Conservation (phyloP, 768 basidiomycete genomes). For the Mrakia frigida region DNA sequence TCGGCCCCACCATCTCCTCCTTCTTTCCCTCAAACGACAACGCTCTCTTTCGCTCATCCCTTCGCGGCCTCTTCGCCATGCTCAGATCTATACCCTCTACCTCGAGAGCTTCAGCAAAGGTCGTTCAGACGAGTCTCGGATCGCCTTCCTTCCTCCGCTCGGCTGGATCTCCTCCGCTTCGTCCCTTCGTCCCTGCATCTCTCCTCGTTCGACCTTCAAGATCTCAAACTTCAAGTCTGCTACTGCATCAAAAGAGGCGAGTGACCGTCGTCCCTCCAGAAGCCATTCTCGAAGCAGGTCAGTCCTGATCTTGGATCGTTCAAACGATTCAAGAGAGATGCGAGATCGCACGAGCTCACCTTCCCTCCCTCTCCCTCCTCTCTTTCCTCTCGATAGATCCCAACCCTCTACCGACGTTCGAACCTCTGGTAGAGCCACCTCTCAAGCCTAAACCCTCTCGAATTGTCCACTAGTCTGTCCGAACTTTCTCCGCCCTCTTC, state of each 20-base stretch:
- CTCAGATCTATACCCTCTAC: background rate
- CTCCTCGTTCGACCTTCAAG: background rate
- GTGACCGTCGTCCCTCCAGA: background rate
- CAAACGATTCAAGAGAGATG: background rate
- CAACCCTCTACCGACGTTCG: background rate
- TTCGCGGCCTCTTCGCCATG: background rate
- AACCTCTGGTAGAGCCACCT: background rate
- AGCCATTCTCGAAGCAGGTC: background rate
- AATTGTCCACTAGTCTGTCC: slow-evolving; percentile 1
- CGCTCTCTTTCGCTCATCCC: background rate
- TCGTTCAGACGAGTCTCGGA: background rate
- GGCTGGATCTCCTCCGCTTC: background rate
- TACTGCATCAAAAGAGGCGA: background rate
- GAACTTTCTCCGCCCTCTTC: too few species aligned
- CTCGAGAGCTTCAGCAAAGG: background rate
- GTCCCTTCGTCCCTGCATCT: background rate
- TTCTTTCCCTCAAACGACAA: background rate
- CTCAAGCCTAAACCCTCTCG: background rate
- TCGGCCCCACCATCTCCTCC: background rate
- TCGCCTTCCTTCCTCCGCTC: background rate
- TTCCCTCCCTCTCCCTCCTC: background rate
- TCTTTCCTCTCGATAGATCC: background rate
- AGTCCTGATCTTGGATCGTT: background rate
- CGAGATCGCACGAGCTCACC: background rate
- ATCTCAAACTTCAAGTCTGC: background rate